A percentile compares a stretch with the other conserved stretches of the same genome.
Conservation (phyloP, 2,329 filamentous ascomycete species). For the Aspergillus sp. region DNA sequence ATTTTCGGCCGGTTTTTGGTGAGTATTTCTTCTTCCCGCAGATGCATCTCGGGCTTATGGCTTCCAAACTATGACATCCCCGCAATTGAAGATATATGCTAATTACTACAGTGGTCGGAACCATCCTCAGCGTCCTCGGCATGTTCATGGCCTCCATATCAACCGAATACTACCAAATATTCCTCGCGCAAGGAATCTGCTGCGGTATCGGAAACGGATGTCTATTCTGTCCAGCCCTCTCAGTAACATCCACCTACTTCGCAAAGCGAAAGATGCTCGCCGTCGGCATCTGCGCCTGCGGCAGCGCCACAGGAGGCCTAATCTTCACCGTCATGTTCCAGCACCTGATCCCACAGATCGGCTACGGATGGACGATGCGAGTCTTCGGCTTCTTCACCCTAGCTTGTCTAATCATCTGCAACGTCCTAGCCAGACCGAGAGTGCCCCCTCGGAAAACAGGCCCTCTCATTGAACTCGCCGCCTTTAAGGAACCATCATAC, state of each 20-base stretch:
- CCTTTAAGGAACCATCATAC: constrained; percentile 61
- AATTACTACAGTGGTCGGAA: too few relatives aligned
- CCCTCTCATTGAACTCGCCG: constrained; percentile 56
- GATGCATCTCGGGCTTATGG: too few relatives aligned
- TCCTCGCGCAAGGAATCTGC: not conserved
- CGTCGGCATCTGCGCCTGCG: not conserved
- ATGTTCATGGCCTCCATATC: not conserved
- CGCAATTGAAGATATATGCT: too few relatives aligned
- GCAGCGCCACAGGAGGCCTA: not conserved
- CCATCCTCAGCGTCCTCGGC: not conserved
- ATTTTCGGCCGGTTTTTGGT: not conserved
- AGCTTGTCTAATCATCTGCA: constrained; percentile 23
- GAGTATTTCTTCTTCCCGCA: too few relatives aligned
- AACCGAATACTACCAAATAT: not conserved
- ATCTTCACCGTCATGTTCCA: not conserved
- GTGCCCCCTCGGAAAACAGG: constrained; percentile 55
- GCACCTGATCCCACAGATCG: constrained; percentile 18
- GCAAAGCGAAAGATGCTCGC: not conserved
- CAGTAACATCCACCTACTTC: not conserved
- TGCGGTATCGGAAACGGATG: not conserved
- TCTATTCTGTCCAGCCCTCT: not conserved
- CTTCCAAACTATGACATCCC: too few relatives aligned
- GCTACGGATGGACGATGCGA: constrained; percentile 50
- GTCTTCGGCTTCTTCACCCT: constrained; percentile 50
- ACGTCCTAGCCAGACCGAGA: constrained; percentile 43